Evolutionary conservation across 441 rosid genomes (phyloP).

Genomic region (Pelargonium myrrhifolium): DNA sequence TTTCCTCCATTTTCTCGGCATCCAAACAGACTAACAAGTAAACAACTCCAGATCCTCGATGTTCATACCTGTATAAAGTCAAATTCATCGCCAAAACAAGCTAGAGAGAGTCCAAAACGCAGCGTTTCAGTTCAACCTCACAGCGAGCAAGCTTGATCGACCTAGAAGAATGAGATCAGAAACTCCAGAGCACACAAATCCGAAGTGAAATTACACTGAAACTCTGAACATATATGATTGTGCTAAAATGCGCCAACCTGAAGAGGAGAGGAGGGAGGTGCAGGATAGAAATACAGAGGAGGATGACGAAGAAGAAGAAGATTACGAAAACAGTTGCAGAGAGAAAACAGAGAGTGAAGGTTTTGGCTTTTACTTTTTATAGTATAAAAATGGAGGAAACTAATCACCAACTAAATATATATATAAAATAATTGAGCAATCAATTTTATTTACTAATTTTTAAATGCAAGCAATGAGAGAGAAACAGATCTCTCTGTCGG

Average conservation of each 20-base stretch:
- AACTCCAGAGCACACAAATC: neutral
- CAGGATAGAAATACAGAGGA: neutral
- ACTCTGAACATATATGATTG: neutral
- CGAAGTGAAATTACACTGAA: neutral
- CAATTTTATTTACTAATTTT: too few relatives aligned
- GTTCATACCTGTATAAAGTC: neutral
- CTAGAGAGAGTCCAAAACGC: neutral
- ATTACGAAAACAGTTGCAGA: too few relatives aligned
- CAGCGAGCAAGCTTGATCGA: neutral
- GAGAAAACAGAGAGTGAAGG: too few relatives aligned
- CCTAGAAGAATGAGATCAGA: neutral
- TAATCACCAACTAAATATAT: too few relatives aligned
- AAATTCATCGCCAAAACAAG: neutral
- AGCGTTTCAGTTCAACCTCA: neutral
- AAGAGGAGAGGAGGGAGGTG: neutral
- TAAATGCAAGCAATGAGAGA: too few relatives aligned
- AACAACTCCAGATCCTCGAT: neutral
- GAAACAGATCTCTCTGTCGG: too few relatives aligned
- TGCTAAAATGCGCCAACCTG: neutral
- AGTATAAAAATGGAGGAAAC: too few relatives aligned
- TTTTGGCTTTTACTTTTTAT: too few relatives aligned
- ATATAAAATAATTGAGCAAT: too few relatives aligned
- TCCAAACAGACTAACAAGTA: neutral
- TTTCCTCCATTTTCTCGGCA: conserved; percentile 4
- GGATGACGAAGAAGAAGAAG: neutral